Evolutionary conservation across 78 protist species (phyloP), one percentile per base, ranked within the genome.

Genomic region (Corallochytrium limacisporum): DNA sequence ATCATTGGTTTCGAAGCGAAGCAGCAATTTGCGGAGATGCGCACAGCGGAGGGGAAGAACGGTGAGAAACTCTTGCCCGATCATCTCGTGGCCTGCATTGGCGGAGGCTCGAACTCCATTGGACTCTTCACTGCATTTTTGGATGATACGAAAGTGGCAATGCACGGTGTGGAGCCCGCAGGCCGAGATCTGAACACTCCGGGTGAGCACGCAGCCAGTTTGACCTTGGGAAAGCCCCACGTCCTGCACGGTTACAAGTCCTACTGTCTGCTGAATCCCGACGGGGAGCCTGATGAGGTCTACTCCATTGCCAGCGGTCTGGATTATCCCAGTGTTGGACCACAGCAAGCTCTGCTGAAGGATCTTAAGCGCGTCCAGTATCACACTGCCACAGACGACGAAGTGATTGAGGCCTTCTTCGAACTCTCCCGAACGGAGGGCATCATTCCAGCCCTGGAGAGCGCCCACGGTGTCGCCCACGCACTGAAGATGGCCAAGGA

Each of bases 401-500:
- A 82, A 68, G 75, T 82, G 29, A 73, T 84, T 4, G 72, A 62
- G 15, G 85, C 68, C 15, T 66, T 75, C 62, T 3, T n/a, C n/a
- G 3, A 28, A n/a, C 35, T 72, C 16, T 33, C 74, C 24, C 10
- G 36, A 43, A 13, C 13, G 10, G 80, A 63, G 59, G 92, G 87
- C 40, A 81, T 83, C 81, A 66, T 88, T 35, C 93, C 93, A 7
- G 93, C 93, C 20, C 82, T 88, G n/a, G 94, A 88, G 77, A 65
- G 83, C 0, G 32, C 88, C 12, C 94, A 88, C 69, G 94, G 90
- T 20, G 60, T 84, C 38, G 72, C 51, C 69, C 32, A 62, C 47
- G 79, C 77, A n/a, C 67, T 77, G 38, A 29, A 78, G 77, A 37
- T 81, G 28, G 86, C 86, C 16, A 43, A 57, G 67, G 12, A 35